Percentiles rank a stretch among this genome's conserved stretches.
phyloP scores from a whole-genome alignment of 225 moss, liverwort and hornwort genomes.

The Polytrichum commune region DNA sequence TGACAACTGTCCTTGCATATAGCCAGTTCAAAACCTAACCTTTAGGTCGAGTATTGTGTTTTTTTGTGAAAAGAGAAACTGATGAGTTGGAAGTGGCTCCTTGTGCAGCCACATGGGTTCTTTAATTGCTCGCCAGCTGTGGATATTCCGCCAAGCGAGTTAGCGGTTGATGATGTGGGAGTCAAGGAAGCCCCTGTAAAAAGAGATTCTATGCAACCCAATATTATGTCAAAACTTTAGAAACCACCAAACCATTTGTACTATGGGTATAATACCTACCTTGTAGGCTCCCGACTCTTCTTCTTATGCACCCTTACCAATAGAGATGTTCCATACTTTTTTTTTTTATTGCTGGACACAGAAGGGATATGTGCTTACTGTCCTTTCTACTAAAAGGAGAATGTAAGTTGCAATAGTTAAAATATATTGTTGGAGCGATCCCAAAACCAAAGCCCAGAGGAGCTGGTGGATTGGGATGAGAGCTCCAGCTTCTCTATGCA shows the following conservation, averaged over 20 bases:
- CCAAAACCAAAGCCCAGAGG: too few species aligned
- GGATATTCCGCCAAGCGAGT: slow-evolving; percentile 77
- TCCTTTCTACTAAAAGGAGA: too few species aligned
- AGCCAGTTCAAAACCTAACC: neutral
- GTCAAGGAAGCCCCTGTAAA: slow-evolving; percentile 56
- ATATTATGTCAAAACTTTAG: slow-evolving; percentile 53
- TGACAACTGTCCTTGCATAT: neutral
- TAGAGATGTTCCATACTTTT: too few species aligned
- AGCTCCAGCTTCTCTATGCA: neutral
- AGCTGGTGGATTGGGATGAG: neutral
- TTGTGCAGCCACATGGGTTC: slow-evolving; percentile 83
- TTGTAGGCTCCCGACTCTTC: too few species aligned
- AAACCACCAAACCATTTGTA: slow-evolving; percentile 9
- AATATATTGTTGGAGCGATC: too few species aligned
- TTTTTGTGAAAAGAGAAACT: neutral
- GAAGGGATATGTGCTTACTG: too few species aligned
- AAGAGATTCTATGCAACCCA: slow-evolving; percentile 40
- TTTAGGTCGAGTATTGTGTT: neutral
- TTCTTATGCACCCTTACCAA: too few species aligned
- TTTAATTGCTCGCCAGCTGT: slow-evolving; percentile 94
- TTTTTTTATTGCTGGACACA: too few species aligned
- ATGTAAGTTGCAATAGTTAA: too few species aligned
- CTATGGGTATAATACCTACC: slow-evolving; percentile 11
- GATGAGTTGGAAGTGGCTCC: neutral
- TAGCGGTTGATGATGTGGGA: slow-evolving; percentile 43